These are phyloP conservation scores for Phytopythium vexans DNA, from an alignment of 352 stramenopile genomes.

Conservation along the genomic window DNA sequence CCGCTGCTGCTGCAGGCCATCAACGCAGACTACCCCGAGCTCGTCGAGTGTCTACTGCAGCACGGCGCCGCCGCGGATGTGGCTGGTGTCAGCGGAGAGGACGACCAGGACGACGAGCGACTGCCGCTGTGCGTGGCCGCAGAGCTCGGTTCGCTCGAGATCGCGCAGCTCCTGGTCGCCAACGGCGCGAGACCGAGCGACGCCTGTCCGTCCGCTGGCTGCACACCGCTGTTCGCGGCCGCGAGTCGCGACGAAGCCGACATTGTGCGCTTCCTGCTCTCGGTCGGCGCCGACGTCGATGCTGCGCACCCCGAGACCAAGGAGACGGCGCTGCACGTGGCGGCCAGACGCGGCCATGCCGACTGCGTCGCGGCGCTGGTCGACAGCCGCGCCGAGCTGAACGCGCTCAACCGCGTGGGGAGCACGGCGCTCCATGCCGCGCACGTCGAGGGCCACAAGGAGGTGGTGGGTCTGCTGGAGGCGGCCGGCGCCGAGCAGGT, in stretches of 20 bases:
- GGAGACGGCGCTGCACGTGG: constrained; percentile 23
- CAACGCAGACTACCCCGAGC: constrained; percentile 7
- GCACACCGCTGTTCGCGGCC: constrained; percentile 14
- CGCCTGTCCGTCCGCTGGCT: background rate
- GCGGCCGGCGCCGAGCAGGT: constrained; percentile 2
- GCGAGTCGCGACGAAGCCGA: constrained; percentile 14
- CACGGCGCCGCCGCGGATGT: background rate
- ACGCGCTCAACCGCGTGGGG: constrained; percentile 7
- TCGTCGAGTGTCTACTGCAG: constrained; percentile 1
- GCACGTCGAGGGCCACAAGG: constrained; percentile 5
- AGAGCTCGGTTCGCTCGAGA: constrained; percentile 14
- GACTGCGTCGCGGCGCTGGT: constrained; percentile 10
- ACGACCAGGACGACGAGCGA: background rate
- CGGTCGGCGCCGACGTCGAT: constrained; percentile 9
- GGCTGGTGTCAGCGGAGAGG: background rate
- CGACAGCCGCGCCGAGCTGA: constrained; percentile 7
- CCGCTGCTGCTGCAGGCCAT: constrained; percentile 10
- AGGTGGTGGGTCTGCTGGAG: constrained; percentile 8
- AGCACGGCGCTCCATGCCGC: constrained; percentile 16
- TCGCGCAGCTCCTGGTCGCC: constrained; percentile 10
- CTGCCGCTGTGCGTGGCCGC: constrained; percentile 10
- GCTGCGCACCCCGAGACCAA: background rate
- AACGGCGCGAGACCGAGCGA: constrained; percentile 13
- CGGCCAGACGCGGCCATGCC: constrained; percentile 11
- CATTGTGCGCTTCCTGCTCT: constrained; percentile 11